Evolutionary conservation across 306 rosid genomes (phyloP).

Genomic region (Nissolia schottii): DNA sequence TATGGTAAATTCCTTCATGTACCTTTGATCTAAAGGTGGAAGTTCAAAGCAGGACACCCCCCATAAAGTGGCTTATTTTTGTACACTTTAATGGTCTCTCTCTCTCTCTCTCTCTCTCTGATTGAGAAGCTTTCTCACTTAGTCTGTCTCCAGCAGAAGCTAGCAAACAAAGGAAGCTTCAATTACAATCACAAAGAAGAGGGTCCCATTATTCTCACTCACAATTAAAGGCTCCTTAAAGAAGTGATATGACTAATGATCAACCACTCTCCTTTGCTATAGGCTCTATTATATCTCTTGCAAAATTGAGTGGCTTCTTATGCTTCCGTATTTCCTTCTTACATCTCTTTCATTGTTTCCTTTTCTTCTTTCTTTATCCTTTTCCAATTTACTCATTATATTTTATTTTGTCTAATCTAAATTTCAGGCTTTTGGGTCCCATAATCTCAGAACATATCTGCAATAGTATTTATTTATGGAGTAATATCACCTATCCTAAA

Average conservation of each 20-base stretch:
- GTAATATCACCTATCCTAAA: no score
- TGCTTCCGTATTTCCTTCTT: constrained; percentile 30
- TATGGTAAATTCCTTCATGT: constrained; percentile 6
- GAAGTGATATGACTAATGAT: constrained; percentile 62
- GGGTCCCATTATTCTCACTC: constrained; percentile 47
- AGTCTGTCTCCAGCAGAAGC: constrained; percentile 26
- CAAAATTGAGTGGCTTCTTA: constrained; percentile 50
- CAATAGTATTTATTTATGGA: constrained; percentile 1
- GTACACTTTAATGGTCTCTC: constrained; percentile 29
- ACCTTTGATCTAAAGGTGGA: constrained; percentile 21
- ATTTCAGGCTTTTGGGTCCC: constrained; percentile 45
- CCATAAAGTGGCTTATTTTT: constrained; percentile 37
- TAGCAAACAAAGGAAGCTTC: constrained; percentile 47
- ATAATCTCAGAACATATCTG: constrained; percentile 1
- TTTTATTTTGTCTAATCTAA: constrained; percentile 4
- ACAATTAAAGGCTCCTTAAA: constrained; percentile 49
- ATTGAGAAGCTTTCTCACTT: constrained; percentile 17
- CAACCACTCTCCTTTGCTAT: constrained; percentile 51
- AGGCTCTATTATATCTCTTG: constrained; percentile 12
- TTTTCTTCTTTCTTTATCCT: background rate
- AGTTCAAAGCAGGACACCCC: constrained; percentile 1
- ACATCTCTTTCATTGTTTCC: constrained; percentile 15
- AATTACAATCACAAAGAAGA: constrained; percentile 32
- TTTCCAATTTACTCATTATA: background rate
- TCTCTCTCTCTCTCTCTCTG: no score